Evolutionary conservation across 352 stramenopile species (phyloP), one percentile per base, ranked within the genome.

Genomic region (Pythium phragmiticola): DNA sequence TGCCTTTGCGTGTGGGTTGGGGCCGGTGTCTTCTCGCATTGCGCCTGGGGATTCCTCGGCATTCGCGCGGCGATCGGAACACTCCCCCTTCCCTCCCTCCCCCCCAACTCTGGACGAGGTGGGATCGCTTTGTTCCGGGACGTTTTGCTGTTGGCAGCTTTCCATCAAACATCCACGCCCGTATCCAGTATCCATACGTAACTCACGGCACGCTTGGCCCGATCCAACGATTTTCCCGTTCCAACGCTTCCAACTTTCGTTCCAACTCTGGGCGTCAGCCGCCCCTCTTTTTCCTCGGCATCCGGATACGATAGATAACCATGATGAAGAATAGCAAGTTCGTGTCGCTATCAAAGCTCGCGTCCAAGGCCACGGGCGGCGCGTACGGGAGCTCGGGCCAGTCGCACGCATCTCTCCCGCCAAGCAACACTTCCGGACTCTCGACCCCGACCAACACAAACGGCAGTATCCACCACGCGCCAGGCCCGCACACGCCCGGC

Each of bases 291-390:
- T 42, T 42, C 37, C 37, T 12, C 37, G 37, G 6, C 11, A 42
- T 17, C 9, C 11, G 37, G 37, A 9, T 17, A 6, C 11, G 37
- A 42, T 16, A 17, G 37, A 42, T 42, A 42, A 53, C 36, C 42
- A 60, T 50, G 45, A 90, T 89, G 80, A 88, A 86, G 72, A 89
- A 89, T 56, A 91, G 86, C 65, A 88, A 88, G 55, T 88, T 88
- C 65, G 71, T 69, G 47, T 68, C 67, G 57, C 68, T 80, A 17
- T 75, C 69, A 43, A 64, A 77, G 60, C 59, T 80, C 23, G 73
- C 73, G 48, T 73, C 73, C 48, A 80, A 80, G 46, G 73, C 73
- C 21, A 78, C 70, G 57, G 75, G 53, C 62, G 73, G 60, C 66
- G 72, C 60, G 34, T 75, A 72, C 49, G 65, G 65, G 54, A 12